Conservation (phyloP, 2,329 filamentous ascomycete genomes). For the Aotearoamyces nothofagi region DNA sequence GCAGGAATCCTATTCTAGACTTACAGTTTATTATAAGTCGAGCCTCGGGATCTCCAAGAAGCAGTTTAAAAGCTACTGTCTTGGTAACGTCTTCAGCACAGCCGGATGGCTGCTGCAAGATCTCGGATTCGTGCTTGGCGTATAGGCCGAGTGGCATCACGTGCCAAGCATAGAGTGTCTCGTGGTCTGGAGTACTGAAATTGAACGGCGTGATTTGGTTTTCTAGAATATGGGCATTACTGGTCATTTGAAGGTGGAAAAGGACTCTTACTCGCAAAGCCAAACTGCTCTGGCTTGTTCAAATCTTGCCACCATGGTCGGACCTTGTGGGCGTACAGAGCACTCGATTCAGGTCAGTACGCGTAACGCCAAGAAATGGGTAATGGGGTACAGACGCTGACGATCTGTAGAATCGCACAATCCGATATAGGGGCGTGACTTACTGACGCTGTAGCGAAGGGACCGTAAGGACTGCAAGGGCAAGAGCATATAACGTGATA, state of each 20-base stretch:
- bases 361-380: no score
- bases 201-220: conserved; percentile 84
- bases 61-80: conserved; percentile 42
- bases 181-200: conserved; percentile 57
- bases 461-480: conserved; percentile 49
- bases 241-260: not conserved
- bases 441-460: conserved; percentile 71
- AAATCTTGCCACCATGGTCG: conserved; percentile 61
- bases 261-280: conserved; percentile 56
- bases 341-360: conserved; percentile 31
- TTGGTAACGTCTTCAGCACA: conserved; percentile 33
- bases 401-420: no score
- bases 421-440: no score
- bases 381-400: no score
- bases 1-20: no score
- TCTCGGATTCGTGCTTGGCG: conserved; percentile 47
- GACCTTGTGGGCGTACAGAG: conserved; percentile 71
- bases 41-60: conserved; percentile 47
- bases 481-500: conserved; percentile 48
- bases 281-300: conserved; percentile 66
- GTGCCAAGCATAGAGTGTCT: conserved; percentile 80
- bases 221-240: conserved; percentile 28
- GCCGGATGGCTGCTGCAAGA: conserved; percentile 32
- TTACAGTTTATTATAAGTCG: conserved; percentile 49
- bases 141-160: conserved; percentile 70